Percentiles rank a stretch among this genome's conserved stretches.
Evolutionary conservation across 805 yeast genomes (phyloP).

Genomic region (Teunomyces barrocoloradensis): DNA sequence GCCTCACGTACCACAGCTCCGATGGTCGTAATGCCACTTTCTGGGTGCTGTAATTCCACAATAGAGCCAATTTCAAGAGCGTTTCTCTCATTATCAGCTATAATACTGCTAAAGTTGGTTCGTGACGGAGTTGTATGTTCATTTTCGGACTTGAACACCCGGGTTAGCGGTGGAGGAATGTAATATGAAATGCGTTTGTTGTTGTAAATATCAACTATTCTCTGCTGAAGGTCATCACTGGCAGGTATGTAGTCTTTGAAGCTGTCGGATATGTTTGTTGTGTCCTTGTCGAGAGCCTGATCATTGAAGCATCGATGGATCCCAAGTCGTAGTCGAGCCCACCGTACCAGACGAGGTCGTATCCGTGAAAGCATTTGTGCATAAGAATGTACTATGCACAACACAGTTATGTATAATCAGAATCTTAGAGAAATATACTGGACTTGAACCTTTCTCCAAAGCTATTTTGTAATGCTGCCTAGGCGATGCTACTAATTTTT

Average conservation of each 20-base stretch:
- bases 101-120: slow-evolving; percentile 13
- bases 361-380: not conserved
- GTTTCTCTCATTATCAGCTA: slow-evolving; percentile 11
- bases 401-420: too few species aligned
- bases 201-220: not conserved
- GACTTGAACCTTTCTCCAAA: not conserved
- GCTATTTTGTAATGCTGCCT: not conserved
- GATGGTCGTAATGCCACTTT: slow-evolving; percentile 14
- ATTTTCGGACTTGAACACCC: not conserved
- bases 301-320: not conserved
- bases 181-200: not conserved
- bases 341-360: not conserved
- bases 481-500: not conserved
- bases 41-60: slow-evolving; percentile 30
- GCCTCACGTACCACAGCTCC: slow-evolving; percentile 39
- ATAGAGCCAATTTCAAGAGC: slow-evolving; percentile 36
- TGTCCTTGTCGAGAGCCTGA: slow-evolving; percentile 1
- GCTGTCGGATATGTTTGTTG: not conserved
- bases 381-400: too few species aligned
- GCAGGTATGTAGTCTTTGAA: not conserved
- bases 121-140: slow-evolving; percentile 4
- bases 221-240: not conserved
- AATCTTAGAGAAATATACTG: not conserved
- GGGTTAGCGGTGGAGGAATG: not conserved
- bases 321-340: not conserved